These are phyloP conservation scores for Santalum album DNA, from an alignment of 164 flowering plant species.

Conservation along the genomic window DNA sequence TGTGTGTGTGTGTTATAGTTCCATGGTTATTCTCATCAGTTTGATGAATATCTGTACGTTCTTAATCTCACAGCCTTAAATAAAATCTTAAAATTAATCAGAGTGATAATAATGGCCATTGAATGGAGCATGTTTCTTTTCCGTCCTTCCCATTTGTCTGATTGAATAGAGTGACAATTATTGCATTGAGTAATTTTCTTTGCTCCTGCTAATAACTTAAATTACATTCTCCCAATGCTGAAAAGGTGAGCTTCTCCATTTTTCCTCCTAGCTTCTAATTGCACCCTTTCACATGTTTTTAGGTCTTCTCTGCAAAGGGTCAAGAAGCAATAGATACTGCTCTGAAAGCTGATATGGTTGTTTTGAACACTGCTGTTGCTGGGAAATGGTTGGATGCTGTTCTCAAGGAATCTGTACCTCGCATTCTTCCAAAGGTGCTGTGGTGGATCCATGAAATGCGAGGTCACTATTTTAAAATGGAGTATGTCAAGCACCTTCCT, in stretches of 20 bases:
- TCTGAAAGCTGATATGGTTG: conserved; percentile 82
- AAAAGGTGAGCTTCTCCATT: not conserved
- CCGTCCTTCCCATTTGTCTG: no score
- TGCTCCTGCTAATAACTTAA: no score
- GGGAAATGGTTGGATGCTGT: conserved; percentile 97
- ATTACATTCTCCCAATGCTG: no score
- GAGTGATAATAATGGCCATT: no score
- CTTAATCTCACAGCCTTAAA: no score
- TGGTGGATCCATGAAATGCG: conserved; percentile 99
- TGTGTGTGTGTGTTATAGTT: no score
- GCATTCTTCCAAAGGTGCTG: conserved; percentile 80
- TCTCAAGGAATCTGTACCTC: conserved; percentile 67
- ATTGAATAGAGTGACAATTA: no score
- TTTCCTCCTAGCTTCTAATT: conserved; percentile 4
- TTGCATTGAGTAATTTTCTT: no score
- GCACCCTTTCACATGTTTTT: conserved; percentile 4
- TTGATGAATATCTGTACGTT: no score
- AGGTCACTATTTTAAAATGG: conserved; percentile 89
- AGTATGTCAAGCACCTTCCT: conserved; percentile 94
- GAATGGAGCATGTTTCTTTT: no score
- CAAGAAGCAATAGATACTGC: conserved; percentile 73
- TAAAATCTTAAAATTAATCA: no score
- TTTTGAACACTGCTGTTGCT: conserved; percentile 96
- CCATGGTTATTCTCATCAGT: no score
- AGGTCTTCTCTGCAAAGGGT: conserved; percentile 76